phyloP scores from a whole-genome alignment of 305 asterid genomes.

The Solanum aculeatissimum region DNA sequence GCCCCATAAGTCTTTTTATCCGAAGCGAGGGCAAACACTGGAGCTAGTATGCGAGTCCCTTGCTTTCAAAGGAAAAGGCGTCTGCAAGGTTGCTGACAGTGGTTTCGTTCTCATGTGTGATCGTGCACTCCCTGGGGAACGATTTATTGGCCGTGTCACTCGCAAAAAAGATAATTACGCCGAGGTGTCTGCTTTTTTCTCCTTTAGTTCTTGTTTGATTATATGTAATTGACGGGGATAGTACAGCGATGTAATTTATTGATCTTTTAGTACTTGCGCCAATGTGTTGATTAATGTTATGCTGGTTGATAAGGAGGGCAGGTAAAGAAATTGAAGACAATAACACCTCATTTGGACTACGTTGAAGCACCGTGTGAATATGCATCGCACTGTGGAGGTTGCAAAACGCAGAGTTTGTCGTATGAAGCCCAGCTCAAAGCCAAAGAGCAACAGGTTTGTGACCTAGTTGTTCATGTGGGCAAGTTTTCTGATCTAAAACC shows the following conservation, averaged over 20 bases:
- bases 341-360: constrained; percentile 56
- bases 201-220: not conserved
- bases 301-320: constrained; percentile 16
- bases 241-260: not conserved
- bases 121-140: constrained; percentile 90
- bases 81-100: constrained; percentile 74
- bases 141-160: constrained; percentile 73
- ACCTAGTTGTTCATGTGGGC: constrained; percentile 69
- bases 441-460: constrained; percentile 78
- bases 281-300: constrained; percentile 5
- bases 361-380: constrained; percentile 93
- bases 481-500: constrained; percentile 50
- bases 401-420: constrained; percentile 77
- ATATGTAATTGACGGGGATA: not conserved
- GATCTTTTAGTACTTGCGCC: not conserved
- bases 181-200: not conserved
- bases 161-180: constrained; percentile 62
- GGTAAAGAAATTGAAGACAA: constrained; percentile 79
- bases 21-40: constrained; percentile 82
- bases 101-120: constrained; percentile 87
- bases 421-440: constrained; percentile 80
- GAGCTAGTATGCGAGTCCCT: constrained; percentile 82
- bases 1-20: constrained; percentile 33
- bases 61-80: constrained; percentile 86
- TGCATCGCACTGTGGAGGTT: constrained; percentile 90